Base-by-base conservation (phyloP, 805 yeast genomes). In the Blastobotrys parvus region DNA sequence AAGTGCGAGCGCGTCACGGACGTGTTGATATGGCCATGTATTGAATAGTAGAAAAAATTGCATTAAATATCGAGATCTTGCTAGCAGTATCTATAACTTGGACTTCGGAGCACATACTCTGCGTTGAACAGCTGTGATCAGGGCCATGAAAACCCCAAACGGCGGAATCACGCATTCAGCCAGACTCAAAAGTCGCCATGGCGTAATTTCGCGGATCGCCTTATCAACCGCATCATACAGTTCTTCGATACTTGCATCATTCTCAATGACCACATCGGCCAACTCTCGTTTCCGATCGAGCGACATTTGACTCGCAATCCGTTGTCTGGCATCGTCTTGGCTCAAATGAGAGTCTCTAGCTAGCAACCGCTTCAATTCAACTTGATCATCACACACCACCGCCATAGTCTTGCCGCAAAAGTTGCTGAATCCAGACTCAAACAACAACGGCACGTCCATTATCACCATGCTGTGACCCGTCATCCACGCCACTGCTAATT, bases 361-460 rank as follows among this genome's bases (percentile, higher is more conserved):
- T 46, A 72, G 56, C 32, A 92, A 68, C 45, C 98, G 68, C 47
- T 71, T 63, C 31, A 82, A 49, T 58, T 92, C 97, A 1, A 61
- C 45, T 1, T 72, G 71, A 17, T 64, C 65, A 10, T 68, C 65
- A 50, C 94, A 83, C 0, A 80, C 61, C 0, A 89, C 86, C 13
- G 84, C 79, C 2, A 90, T 60, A 0, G 80, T 74, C 7, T 67
- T 58, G 0, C 92, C 94, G 58, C 97, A 90, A 19, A 81, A 63
- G 37, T 58, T 53, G 56, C 86, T 78, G 51, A 90, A 67, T 1
- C 78, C 75, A 29, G 87, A 72, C 60, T 92, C 98, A 61, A 85
- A 92, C 16, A 92, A 65, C 31, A 92, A 65, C 1, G 99, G 99
- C 2, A 94, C 90, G 56, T 92, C 99, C 39, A 92, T 62, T 0